A percentile compares a stretch with the other conserved stretches of the same genome.
These are phyloP conservation scores for Cyclotella choctawhatcheeana DNA, from an alignment of 108 stramenopile genomes.

Conservation along the genomic window DNA sequence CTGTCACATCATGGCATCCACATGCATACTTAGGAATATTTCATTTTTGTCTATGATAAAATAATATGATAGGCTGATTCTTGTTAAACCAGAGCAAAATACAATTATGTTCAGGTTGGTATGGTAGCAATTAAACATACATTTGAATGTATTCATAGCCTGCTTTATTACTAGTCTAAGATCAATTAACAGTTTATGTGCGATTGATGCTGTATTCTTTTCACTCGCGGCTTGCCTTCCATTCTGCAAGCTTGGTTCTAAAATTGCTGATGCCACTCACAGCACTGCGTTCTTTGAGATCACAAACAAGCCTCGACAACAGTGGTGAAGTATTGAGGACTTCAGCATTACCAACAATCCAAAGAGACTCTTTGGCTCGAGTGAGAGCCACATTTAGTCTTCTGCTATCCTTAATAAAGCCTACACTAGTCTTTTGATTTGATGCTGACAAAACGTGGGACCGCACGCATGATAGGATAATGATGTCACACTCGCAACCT, in stretches of 20 bases:
- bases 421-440: slow-evolving; percentile 15
- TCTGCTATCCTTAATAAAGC: slow-evolving; percentile 59
- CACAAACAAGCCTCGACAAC: slow-evolving; percentile 26
- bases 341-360: slow-evolving; percentile 59
- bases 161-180: too few relatives aligned
- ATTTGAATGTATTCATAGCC: too few relatives aligned
- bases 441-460: slow-evolving; percentile 10
- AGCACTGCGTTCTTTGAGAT: not conserved
- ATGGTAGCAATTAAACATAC: not conserved
- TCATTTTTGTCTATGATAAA: too few relatives aligned
- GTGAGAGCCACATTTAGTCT: slow-evolving; percentile 72
- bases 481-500: slow-evolving; percentile 53
- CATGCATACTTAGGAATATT: too few relatives aligned
- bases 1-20: too few relatives aligned
- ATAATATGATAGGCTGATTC: too few relatives aligned
- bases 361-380: slow-evolving; percentile 54
- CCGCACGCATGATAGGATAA: slow-evolving; percentile 56
- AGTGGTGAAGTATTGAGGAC: slow-evolving; percentile 35
- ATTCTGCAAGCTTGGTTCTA: slow-evolving; percentile 8
- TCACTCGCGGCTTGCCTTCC: slow-evolving; percentile 10
- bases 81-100: too few relatives aligned
- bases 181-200: too few relatives aligned
- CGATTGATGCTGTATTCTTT: not conserved
- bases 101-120: not conserved
- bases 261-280: slow-evolving; percentile 4